These are phyloP conservation scores for Escovopsis sp. DNA, from an alignment of 2,329 filamentous ascomycete species.

Conservation along the genomic window DNA sequence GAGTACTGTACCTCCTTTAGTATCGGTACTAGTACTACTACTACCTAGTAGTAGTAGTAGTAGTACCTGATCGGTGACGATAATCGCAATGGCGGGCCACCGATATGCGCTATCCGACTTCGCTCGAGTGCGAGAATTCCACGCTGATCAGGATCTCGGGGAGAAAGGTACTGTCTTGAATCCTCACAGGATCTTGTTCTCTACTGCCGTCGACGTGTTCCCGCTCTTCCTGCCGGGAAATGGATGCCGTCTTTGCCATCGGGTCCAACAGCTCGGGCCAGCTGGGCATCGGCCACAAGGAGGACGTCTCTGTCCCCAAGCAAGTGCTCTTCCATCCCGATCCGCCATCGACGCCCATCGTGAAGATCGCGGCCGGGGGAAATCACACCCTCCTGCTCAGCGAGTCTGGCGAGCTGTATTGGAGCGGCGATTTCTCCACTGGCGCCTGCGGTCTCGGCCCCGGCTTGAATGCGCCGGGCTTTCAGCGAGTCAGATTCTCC, in stretches of 20 bases:
- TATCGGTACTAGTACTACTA: no score
- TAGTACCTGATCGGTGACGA: background rate
- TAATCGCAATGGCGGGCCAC: no score
- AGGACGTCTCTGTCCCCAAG: constrained; percentile 55
- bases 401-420: constrained; percentile 42
- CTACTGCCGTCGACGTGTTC: no score
- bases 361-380: constrained; percentile 47
- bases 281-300: constrained; percentile 53
- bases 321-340: constrained; percentile 39
- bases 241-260: constrained; percentile 48
- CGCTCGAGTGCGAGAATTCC: no score
- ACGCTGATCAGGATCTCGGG: no score
- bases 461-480: constrained; percentile 17
- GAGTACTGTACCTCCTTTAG: no score
- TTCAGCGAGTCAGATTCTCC: constrained; percentile 23
- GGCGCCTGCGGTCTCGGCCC: constrained; percentile 37
- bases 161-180: no score
- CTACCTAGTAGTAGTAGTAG: no score
- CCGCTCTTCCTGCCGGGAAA: constrained; percentile 2
- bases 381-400: constrained; percentile 72
- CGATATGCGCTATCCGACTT: no score
- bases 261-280: constrained; percentile 69
- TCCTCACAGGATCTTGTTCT: no score
- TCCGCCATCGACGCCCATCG: constrained; percentile 19
- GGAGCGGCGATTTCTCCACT: constrained; percentile 42